Evolutionary conservation across 1,284 basidiomycete species (phyloP).

Genomic region (Leccinum proximum): DNA sequence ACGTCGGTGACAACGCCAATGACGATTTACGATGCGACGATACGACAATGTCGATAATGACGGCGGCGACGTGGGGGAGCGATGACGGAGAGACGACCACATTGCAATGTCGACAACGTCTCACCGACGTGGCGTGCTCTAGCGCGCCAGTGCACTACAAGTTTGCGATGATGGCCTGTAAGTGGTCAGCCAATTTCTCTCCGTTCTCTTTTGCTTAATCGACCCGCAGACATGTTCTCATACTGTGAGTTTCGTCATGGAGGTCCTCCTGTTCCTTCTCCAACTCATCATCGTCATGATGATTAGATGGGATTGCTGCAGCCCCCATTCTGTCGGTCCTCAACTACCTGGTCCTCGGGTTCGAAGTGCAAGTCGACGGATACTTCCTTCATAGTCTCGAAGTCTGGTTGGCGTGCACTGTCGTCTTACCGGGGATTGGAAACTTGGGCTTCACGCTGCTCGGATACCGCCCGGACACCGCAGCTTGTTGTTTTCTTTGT

Average conservation of each 20-base stretch:
- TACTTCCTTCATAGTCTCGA: constrained; percentile 73
- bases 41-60: too few relatives aligned
- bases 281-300: background rate
- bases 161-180: constrained; percentile 71
- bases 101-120: too few relatives aligned
- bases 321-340: constrained; percentile 59
- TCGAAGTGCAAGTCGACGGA: constrained; percentile 57
- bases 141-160: constrained; percentile 80
- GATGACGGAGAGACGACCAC: too few relatives aligned
- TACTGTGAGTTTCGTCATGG: constrained; percentile 49
- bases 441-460: constrained; percentile 71
- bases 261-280: background rate
- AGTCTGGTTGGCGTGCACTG: constrained; percentile 72
- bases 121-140: constrained; percentile 29
- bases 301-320: constrained; percentile 68
- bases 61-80: too few relatives aligned
- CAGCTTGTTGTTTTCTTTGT: constrained; percentile 28
- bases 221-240: constrained; percentile 74
- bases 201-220: constrained; percentile 13
- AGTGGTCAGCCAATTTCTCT: constrained; percentile 36
- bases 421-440: constrained; percentile 73
- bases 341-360: constrained; percentile 76
- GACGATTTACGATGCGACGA: too few relatives aligned
- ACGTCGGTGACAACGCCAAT: constrained; percentile 60
- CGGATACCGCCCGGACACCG: constrained; percentile 70